Base-by-base conservation (phyloP, 2,329 filamentous ascomycete genomes). In the Aphanocladium album region DNA sequence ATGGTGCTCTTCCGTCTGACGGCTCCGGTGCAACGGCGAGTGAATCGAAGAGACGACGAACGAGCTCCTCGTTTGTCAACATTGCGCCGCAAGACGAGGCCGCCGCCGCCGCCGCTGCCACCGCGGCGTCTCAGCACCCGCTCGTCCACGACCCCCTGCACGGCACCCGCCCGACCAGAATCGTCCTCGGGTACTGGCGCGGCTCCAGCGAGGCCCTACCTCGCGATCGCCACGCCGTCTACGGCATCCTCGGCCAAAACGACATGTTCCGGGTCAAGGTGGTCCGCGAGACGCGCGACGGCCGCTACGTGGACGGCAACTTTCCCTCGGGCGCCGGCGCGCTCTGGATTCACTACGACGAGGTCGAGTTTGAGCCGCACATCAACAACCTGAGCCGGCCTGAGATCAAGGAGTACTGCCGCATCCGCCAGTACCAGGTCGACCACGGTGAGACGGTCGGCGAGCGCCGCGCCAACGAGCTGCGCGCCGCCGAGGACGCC, bases 211-310 rank as follows among this genome's bases (percentile, higher is more conserved):
- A 82, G 54, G 46, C 68, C 0, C 71, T 78, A 2, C 68, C 74
- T 2, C 72, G 73, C 12, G 78, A 87, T 66, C 83, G 83, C 57
- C 85, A 88, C 65, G 85, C 84, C 0, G 83, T 87, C 0, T 84
- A 83, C 58, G 85, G 85, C 3, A 85, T 88, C 12, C 71, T 88
- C 0, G 83, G 84, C 1, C 79, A 80, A 21, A 86, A 86, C 60
- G 84, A 87, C 64, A 86, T 85, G 79, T 87, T 88, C 68, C 76
- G 85, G 0, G 83, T 87, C 58, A 87, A 87, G 68, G 76, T 88
- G 0, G 79, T 84, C 1, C 76, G 82, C 6, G 79, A 85, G 66
- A 87, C 84, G 0, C 80, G 84, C 3, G 84, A 87, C 66, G 85
- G 85, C 2, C 79, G 82, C 0, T 79, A 77, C 35, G 74, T 85